Evolutionary conservation across 2,329 filamentous ascomycete genomes (phyloP).

Genomic region (Metarhizium sp.): DNA sequence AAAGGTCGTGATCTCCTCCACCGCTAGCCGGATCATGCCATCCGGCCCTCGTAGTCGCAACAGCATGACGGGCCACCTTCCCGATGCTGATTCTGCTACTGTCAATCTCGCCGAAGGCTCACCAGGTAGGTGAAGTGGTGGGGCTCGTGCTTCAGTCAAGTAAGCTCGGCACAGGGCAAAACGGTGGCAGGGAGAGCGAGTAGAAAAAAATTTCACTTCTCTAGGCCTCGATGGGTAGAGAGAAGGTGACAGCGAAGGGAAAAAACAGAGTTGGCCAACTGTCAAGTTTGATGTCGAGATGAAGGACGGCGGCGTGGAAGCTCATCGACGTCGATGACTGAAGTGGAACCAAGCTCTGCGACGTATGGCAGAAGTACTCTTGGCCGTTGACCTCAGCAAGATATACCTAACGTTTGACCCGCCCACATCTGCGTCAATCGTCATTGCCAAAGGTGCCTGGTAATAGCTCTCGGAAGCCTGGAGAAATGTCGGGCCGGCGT

Average conservation of each 20-base stretch:
- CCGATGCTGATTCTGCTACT: not conserved
- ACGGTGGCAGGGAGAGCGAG: not conserved
- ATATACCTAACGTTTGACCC: not conserved
- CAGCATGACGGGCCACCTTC: conserved; percentile 50
- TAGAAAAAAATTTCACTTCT: not conserved
- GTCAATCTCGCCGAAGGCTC: not conserved
- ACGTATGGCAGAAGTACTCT: not conserved
- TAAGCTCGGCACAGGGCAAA: not conserved
- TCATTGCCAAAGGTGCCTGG: conserved; percentile 3
- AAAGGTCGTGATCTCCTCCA: conserved; percentile 69
- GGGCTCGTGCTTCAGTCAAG: not conserved
- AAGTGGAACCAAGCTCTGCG: conserved; percentile 2
- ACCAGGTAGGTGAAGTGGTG: not conserved
- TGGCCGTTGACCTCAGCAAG: not conserved
- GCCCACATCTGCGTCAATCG: conserved; percentile 5
- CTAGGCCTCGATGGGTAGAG: not conserved
- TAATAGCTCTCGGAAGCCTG: not conserved
- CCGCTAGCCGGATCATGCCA: conserved; percentile 79
- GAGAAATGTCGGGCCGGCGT: conserved; percentile 9
- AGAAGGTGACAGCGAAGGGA: not conserved
- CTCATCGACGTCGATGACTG: conserved; percentile 7
- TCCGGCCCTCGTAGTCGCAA: conserved; percentile 83
- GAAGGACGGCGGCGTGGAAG: conserved; percentile 5
- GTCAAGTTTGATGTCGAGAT: not conserved
- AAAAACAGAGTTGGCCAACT: not conserved